Evolutionary conservation across 2,329 filamentous ascomycete genomes (phyloP).

Genomic region (Beauveria sp.): DNA sequence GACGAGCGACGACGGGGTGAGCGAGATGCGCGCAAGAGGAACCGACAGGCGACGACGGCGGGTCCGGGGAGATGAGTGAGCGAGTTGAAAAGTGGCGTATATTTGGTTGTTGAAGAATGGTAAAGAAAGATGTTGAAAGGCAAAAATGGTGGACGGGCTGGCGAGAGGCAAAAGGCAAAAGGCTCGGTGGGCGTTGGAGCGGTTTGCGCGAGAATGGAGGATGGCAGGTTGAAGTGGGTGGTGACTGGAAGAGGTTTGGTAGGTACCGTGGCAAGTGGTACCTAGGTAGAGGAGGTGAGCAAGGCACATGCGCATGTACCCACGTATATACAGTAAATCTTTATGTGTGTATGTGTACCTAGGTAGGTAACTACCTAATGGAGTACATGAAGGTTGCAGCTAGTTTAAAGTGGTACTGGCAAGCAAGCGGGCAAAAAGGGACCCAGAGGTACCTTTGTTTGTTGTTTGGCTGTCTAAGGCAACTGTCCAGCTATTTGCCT

Average conservation of each 20-base stretch:
- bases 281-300: not conserved
- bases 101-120: not conserved
- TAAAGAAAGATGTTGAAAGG: not conserved
- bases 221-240: not conserved
- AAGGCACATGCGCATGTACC: too few relatives aligned
- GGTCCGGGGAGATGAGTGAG: constrained; percentile 19
- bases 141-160: not conserved
- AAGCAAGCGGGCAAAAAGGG: too few relatives aligned
- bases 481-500: too few relatives aligned
- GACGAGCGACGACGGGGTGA: not conserved
- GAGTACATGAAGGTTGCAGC: too few relatives aligned
- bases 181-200: not conserved
- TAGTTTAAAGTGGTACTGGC: too few relatives aligned
- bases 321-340: too few relatives aligned
- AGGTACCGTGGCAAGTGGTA: not conserved
- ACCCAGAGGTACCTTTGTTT: too few relatives aligned
- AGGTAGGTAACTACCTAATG: too few relatives aligned
- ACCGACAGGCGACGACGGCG: constrained; percentile 26
- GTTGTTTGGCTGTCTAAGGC: too few relatives aligned
- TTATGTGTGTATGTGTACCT: too few relatives aligned
- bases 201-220: constrained; percentile 2
- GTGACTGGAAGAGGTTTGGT: not conserved
- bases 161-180: not conserved
- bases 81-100: not conserved
- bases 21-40: not conserved